These are phyloP conservation scores for Mortierella sp. DNA, from an alignment of 371 early-diverging fungal genomes.

Conservation along the genomic window DNA sequence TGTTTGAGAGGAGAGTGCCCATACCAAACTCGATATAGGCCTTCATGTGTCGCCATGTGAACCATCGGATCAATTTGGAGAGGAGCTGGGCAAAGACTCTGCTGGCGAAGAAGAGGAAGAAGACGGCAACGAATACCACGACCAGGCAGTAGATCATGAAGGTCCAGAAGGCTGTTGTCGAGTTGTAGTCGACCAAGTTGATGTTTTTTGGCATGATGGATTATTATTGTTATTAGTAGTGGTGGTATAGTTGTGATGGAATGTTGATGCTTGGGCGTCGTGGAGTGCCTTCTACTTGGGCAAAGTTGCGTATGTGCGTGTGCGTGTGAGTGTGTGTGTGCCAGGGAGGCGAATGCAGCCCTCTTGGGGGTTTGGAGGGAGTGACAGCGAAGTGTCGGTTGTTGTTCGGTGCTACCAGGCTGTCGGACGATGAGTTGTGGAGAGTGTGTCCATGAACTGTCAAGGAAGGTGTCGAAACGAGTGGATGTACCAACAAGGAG, in stretches of 20 bases:
- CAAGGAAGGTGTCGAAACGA: background rate
- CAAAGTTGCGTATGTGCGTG: background rate
- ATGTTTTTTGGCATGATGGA: constrained; percentile 36
- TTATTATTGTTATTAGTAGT: background rate
- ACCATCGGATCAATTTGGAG: constrained; percentile 75
- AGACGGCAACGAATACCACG: constrained; percentile 78
- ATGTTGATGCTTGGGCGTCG: background rate
- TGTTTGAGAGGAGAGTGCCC: background rate
- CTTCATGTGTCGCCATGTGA: constrained; percentile 79
- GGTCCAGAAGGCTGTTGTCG: constrained; percentile 59
- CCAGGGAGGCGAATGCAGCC: background rate
- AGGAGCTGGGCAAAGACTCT: constrained; percentile 76
- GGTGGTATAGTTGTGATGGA: background rate
- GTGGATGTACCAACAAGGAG: too few species aligned
- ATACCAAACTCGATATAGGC: constrained; percentile 84
- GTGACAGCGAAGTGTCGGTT: background rate
- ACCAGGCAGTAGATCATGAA: constrained; percentile 80
- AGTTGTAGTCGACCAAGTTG: constrained; percentile 55
- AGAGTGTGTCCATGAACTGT: background rate
- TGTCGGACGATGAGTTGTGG: background rate
- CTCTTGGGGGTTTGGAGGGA: background rate
- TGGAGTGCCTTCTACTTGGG: background rate
- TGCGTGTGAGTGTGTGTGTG: background rate
- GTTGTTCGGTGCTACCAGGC: background rate
- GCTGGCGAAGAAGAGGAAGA: constrained; percentile 85